Percentiles rank a stretch among this genome's conserved stretches.
Conservation (phyloP, 495 filamentous ascomycete species). For the Aspergillus cavernicola region DNA sequence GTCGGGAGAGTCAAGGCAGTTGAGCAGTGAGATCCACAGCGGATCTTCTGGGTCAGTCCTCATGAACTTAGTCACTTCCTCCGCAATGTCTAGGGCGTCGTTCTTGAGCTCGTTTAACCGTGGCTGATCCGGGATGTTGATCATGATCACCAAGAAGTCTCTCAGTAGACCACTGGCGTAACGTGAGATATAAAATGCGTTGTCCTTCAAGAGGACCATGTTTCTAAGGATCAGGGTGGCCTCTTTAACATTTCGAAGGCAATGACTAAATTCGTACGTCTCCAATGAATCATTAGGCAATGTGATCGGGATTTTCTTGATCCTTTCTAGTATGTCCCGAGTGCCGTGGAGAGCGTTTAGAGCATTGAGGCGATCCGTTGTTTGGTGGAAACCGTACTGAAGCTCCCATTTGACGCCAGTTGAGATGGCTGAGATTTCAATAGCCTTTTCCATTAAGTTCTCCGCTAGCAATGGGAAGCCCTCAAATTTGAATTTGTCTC, state of each 20-base stretch:
- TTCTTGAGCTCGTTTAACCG: conserved; percentile 82
- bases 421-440: conserved; percentile 69
- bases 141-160: conserved; percentile 75
- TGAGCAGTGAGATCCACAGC: conserved; percentile 70
- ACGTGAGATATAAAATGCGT: conserved; percentile 75
- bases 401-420: conserved; percentile 81
- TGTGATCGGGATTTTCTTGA: conserved; percentile 54
- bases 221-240: conserved; percentile 86
- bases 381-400: conserved; percentile 56
- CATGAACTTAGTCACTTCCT: conserved; percentile 82
- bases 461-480: conserved; percentile 87
- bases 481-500: conserved; percentile 94
- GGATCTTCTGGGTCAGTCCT: conserved; percentile 65
- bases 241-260: conserved; percentile 74
- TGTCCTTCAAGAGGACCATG: conserved; percentile 86
- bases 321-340: conserved; percentile 64
- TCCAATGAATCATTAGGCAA: conserved; percentile 67
- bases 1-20: conserved; percentile 68
- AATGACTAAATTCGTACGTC: conserved; percentile 65
- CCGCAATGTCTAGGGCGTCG: conserved; percentile 87
- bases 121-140: conserved; percentile 74
- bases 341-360: conserved; percentile 65
- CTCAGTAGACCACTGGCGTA: conserved; percentile 62
- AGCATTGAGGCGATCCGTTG: conserved; percentile 62
- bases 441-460: conserved; percentile 76